phyloP scores from a whole-genome alignment of 257 asterid species.

The Vinca minor region DNA sequence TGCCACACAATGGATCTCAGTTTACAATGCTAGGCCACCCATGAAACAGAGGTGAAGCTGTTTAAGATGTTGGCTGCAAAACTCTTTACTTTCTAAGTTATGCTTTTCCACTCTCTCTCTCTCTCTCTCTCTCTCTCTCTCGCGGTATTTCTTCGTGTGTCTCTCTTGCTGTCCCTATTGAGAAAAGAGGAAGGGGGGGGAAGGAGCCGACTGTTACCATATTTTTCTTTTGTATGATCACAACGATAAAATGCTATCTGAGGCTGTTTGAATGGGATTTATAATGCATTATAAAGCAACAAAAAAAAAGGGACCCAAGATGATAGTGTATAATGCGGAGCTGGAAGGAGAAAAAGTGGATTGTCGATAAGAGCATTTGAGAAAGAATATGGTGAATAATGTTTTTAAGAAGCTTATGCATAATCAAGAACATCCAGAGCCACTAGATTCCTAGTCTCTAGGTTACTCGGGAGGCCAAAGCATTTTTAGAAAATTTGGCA shows the following conservation, averaged over 20 bases:
- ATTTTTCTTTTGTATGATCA: not conserved
- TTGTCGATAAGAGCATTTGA: not conserved
- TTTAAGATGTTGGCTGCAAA: not conserved
- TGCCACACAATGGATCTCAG: conserved; percentile 43
- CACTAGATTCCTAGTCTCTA: not conserved
- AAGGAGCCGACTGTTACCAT: not conserved
- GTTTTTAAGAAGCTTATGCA: not conserved
- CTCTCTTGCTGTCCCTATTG: too few relatives aligned
- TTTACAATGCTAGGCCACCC: conserved; percentile 41
- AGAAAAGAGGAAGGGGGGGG: too few relatives aligned
- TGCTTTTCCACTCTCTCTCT: not conserved
- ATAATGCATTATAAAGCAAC: not conserved
- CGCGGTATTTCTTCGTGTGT: too few relatives aligned
- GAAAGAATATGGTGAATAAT: not conserved
- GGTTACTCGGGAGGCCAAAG: not conserved
- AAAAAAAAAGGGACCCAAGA: not conserved
- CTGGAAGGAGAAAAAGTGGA: not conserved
- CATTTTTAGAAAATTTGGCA: not conserved
- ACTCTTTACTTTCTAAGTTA: not conserved
- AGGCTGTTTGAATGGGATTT: not conserved
- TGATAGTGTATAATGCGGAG: too few relatives aligned
- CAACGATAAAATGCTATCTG: not conserved
- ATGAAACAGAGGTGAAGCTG: conserved; percentile 37
- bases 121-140: not conserved
- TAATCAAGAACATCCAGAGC: not conserved